Evolutionary conservation across 1,284 basidiomycete genomes (phyloP), one percentile per base, ranked within the genome.

Genomic region (Volvariella volvacea): DNA sequence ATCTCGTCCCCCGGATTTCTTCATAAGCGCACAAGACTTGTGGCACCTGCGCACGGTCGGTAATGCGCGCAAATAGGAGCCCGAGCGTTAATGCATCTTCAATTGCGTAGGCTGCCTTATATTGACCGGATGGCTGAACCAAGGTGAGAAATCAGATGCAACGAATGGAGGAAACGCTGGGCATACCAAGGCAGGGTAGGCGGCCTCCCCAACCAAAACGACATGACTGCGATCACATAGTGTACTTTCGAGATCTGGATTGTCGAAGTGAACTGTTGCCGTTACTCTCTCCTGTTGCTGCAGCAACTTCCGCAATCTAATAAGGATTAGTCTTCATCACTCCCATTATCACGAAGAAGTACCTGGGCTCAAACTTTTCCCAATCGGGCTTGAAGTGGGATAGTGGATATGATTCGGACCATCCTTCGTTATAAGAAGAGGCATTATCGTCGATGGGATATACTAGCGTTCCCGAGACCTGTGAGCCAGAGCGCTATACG

Each of bases 21-120:
- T 78, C 72, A 48, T 71, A 77, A 3, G 69, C 73, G 2, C 55
- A 58, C 20, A 77, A 60, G n/a, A 78, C 52, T 38, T 68, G 64
- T 3, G 65, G 48, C 3, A 78, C 60, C 40, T 76, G 67, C 3
- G 58, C 51, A 28, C 55, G 61, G 42, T 64, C 50, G 12, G 63
- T 59, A 8, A 77, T 63, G 14, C 66, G 59, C 6, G 72, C 66
- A 44, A 78, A 73, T 9, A 77, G 60, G 20, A 55, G 63, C 2
- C 73, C 74, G 32, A 79, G 60, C 0, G 73, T 72, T 47, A 72
- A 67, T 3, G 72, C 76, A 46, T 79, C 78, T 58, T 80, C 78
- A 36, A 79, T 65, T 32, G 61, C 60, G 14, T 68, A 48, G 1
- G 62, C 57, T 1, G 60, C 51, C 39, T 62, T 65, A 44, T 68